phyloP scores from a whole-genome alignment of 73 alveolate species.

The Stentor roeselii region DNA sequence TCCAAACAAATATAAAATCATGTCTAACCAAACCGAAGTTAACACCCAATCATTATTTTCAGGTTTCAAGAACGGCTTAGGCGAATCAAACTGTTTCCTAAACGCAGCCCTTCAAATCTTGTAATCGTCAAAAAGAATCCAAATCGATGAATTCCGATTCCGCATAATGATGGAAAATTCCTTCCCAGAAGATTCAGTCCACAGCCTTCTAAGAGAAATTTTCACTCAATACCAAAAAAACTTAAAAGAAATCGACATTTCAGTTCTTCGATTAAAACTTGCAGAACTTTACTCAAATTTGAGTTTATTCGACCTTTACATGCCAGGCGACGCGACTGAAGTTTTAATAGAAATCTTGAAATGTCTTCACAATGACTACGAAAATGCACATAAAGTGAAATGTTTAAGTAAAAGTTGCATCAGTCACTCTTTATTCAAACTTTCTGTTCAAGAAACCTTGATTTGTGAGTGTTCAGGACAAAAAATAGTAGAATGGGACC shows the following conservation, averaged over 20 bases:
- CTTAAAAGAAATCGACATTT: not conserved
- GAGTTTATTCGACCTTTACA: not conserved
- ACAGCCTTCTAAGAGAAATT: not conserved
- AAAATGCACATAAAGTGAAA: not conserved
- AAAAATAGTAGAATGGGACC: not conserved
- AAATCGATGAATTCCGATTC: not conserved
- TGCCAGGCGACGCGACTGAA: not conserved
- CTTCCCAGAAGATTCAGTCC: not conserved
- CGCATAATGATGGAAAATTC: not conserved
- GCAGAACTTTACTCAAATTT: not conserved
- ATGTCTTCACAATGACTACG: not conserved
- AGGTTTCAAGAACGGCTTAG: not conserved
- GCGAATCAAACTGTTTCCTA: constrained; percentile 5
- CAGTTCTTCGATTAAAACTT: not conserved
- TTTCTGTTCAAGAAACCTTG: not conserved
- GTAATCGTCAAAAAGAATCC: not conserved
- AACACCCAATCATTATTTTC: not conserved
- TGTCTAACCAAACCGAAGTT: not conserved
- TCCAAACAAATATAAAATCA: no score
- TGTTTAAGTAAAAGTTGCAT: not conserved
- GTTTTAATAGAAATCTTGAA: not conserved
- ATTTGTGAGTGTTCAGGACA: not conserved
- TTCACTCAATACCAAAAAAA: not conserved
- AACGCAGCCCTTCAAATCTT: not conserved
- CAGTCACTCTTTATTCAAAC: not conserved